Conservation (phyloP, 176 grass and related monocot genomes). For the Areca catechu region DNA sequence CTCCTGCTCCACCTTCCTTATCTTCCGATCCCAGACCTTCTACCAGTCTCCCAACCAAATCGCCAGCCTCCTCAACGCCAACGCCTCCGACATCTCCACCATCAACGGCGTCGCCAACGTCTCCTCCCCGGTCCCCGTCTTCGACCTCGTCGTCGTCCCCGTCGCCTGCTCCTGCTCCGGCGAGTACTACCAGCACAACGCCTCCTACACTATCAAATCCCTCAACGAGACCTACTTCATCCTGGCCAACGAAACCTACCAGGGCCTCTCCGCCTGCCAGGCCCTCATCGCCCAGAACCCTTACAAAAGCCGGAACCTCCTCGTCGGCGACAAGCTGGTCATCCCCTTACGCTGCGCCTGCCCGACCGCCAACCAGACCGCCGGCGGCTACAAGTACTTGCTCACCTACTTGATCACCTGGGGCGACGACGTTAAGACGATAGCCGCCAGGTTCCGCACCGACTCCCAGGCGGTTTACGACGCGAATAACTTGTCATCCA, state of each 20-base stretch:
- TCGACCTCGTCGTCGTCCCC: constrained; percentile 43
- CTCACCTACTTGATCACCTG: constrained; percentile 50
- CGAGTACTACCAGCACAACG: constrained; percentile 68
- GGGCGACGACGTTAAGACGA: constrained; percentile 21
- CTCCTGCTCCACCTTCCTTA: constrained; percentile 40
- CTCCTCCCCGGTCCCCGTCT: constrained; percentile 1
- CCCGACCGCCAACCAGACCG: constrained; percentile 40
- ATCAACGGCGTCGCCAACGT: constrained; percentile 24
- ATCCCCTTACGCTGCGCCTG: constrained; percentile 78
- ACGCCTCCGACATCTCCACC: constrained; percentile 1
- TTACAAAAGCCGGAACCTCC: constrained; percentile 15
- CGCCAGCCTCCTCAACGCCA: constrained; percentile 40
- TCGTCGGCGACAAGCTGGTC: constrained; percentile 12
- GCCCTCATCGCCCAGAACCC: constrained; percentile 77
- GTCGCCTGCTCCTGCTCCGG: constrained; percentile 44
- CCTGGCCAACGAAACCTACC: constrained; percentile 64
- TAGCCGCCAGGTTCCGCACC: constrained; percentile 42
- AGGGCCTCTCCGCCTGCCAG: constrained; percentile 81
- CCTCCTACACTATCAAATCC: constrained; percentile 32
- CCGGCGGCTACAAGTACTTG: constrained; percentile 34
- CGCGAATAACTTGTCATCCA: constrained; percentile 35
- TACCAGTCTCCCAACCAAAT: constrained; percentile 35
- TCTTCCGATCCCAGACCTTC: constrained; percentile 31
- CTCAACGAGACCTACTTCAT: constrained; percentile 38
- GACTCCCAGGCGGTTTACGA: constrained; percentile 18